Percentiles rank a stretch among this genome's conserved stretches.
Conservation (phyloP, 805 yeast genomes). For the Torulaspora microellipsoides region DNA sequence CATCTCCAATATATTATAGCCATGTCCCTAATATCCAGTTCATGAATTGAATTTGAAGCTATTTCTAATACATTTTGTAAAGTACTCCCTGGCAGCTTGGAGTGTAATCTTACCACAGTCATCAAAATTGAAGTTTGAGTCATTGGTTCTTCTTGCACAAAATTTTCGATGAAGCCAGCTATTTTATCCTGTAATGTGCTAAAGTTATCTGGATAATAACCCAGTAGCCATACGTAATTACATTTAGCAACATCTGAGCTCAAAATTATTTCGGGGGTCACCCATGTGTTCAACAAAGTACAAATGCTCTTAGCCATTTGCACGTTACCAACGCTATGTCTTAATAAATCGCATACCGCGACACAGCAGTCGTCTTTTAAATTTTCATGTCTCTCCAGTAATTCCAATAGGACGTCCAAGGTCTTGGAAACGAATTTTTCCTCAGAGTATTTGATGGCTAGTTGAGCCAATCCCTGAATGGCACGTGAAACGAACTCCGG, state of each 20-base stretch:
- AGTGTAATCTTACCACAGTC: conserved; percentile 54
- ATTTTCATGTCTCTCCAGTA: conserved; percentile 60
- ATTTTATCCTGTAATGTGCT: conserved; percentile 48
- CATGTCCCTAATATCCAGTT: conserved; percentile 75
- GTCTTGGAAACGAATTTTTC: conserved; percentile 49
- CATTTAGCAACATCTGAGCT: conserved; percentile 45
- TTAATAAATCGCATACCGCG: conserved; percentile 58
- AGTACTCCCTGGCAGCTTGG: conserved; percentile 40
- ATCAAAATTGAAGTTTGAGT: conserved; percentile 59
- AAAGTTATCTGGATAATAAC: conserved; percentile 63
- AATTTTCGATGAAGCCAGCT: conserved; percentile 44
- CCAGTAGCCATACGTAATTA: conserved; percentile 63
- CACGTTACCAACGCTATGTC: conserved; percentile 53
- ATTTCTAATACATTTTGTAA: conserved; percentile 57
- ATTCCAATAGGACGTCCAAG: conserved; percentile 53
- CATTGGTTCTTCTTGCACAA: conserved; percentile 53
- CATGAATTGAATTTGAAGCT: conserved; percentile 62
- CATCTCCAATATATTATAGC: conserved; percentile 80
- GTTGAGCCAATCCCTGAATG: conserved; percentile 62
- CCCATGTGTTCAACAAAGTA: conserved; percentile 36
- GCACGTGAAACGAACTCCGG: conserved; percentile 66
- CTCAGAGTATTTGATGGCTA: conserved; percentile 55
- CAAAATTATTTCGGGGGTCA: conserved; percentile 42
- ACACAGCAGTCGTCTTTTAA: conserved; percentile 55
- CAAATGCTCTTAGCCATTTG: conserved; percentile 26